These are phyloP conservation scores for Thozetella sp. DNA, from an alignment of 495 filamentous ascomycete species.

Conservation along the genomic window DNA sequence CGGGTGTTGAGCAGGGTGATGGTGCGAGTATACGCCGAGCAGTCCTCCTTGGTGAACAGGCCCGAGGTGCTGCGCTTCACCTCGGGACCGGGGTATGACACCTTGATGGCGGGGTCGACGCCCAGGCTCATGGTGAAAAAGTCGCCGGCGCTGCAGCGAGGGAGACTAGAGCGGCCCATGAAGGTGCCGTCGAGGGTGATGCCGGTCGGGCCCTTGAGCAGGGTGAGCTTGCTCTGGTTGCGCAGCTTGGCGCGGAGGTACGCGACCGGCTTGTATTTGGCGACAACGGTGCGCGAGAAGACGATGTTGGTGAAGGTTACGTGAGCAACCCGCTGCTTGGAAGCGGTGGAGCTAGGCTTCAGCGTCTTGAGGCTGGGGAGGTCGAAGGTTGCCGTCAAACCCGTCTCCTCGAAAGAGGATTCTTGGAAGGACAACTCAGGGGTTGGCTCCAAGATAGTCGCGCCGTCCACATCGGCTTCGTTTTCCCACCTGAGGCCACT, in stretches of 20 bases:
- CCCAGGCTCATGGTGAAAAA: slow-evolving; percentile 63
- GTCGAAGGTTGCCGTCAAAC: slow-evolving; percentile 66
- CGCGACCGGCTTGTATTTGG: slow-evolving; percentile 66
- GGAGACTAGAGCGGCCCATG: slow-evolving; percentile 60
- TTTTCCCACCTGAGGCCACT: slow-evolving; percentile 1
- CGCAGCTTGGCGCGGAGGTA: slow-evolving; percentile 66
- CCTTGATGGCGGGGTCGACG: slow-evolving; percentile 63
- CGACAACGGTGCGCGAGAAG: slow-evolving; percentile 59
- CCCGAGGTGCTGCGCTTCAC: slow-evolving; percentile 54
- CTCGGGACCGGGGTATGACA: slow-evolving; percentile 64
- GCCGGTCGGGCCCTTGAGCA: slow-evolving; percentile 62
- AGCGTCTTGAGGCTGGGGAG: slow-evolving; percentile 54
- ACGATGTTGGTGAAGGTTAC: slow-evolving; percentile 37
- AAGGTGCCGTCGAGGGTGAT: slow-evolving; percentile 72
- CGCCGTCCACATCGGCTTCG: slow-evolving; percentile 16
- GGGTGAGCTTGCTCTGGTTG: slow-evolving; percentile 59
- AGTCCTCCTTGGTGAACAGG: slow-evolving; percentile 58
- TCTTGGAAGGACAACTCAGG: slow-evolving; percentile 40
- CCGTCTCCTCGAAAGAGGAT: slow-evolving; percentile 47
- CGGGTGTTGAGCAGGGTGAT: slow-evolving; percentile 64
- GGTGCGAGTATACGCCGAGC: slow-evolving; percentile 56
- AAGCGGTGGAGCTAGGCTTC: slow-evolving; percentile 35
- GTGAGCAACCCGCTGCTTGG: slow-evolving; percentile 49
- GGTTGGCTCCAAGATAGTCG: slow-evolving; percentile 23
- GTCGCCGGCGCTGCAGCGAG: slow-evolving; percentile 62